Percentiles rank a stretch among this genome's conserved stretches.
These are phyloP conservation scores for Komagataella kurtzmanii DNA, from an alignment of 805 yeast genomes.

Conservation along the genomic window DNA sequence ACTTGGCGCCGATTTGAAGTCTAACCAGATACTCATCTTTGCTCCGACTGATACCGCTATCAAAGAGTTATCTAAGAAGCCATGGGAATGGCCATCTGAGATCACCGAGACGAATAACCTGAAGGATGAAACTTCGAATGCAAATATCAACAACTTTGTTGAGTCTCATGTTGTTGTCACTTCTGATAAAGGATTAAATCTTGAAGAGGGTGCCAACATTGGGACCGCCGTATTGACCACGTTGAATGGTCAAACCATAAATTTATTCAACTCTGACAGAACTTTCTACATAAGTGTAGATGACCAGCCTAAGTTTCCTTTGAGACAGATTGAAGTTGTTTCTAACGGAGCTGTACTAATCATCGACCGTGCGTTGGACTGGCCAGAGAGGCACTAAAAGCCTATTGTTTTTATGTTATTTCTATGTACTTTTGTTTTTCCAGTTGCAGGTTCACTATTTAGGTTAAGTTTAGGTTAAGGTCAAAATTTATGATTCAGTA, in stretches of 20 bases:
- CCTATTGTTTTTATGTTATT: not conserved
- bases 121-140: slow-evolving; percentile 32
- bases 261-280: slow-evolving; percentile 21
- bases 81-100: slow-evolving; percentile 69
- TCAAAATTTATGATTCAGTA: not conserved
- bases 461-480: slow-evolving; percentile 1
- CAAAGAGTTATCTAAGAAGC: slow-evolving; percentile 35
- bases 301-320: slow-evolving; percentile 15
- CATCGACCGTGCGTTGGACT: slow-evolving; percentile 20
- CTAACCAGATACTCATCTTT: slow-evolving; percentile 31
- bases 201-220: slow-evolving; percentile 4
- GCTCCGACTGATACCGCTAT: slow-evolving; percentile 65
- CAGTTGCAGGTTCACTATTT: not conserved
- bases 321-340: slow-evolving; percentile 20
- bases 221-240: slow-evolving; percentile 18
- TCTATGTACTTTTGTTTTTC: not conserved
- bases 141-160: slow-evolving; percentile 46
- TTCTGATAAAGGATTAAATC: slow-evolving; percentile 1
- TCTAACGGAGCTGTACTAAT: slow-evolving; percentile 33
- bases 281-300: slow-evolving; percentile 18
- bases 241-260: slow-evolving; percentile 20
- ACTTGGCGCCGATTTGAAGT: slow-evolving; percentile 21
- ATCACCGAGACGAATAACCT: slow-evolving; percentile 24
- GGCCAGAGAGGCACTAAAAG: slow-evolving; percentile 17
- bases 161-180: slow-evolving; percentile 43